Conservation (phyloP, 75 land plant genomes). For the Larix kaempferi region DNA sequence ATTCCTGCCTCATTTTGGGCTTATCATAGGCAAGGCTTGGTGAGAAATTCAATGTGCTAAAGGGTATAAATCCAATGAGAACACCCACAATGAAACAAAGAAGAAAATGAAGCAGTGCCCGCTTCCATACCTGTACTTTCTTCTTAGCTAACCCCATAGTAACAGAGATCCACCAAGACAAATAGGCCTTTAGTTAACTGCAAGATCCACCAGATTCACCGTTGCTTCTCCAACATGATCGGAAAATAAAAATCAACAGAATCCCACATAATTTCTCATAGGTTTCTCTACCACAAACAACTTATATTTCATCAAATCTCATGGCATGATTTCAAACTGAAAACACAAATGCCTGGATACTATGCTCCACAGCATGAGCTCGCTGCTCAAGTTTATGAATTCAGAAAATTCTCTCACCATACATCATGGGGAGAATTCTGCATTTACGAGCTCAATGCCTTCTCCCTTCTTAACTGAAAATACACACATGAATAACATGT, state of each 20-base stretch:
- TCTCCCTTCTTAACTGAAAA: not conserved
- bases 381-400: not conserved
- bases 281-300: not conserved
- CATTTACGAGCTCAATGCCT: not conserved
- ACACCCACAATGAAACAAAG: slow-evolving; percentile 62
- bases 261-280: not conserved
- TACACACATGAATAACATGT: not conserved
- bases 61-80: slow-evolving; percentile 61
- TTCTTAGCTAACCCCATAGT: slow-evolving; percentile 25
- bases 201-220: slow-evolving; percentile 1
- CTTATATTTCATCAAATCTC: not conserved
- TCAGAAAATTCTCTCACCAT: not conserved
- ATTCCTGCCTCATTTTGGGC: slow-evolving; percentile 10
- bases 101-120: slow-evolving; percentile 58
- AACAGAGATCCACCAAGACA: not conserved
- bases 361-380: not conserved
- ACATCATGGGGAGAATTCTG: not conserved
- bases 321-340: not conserved
- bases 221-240: not conserved
- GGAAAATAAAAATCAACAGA: not conserved
- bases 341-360: not conserved
- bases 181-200: not conserved
- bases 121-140: slow-evolving; percentile 53
- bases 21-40: not conserved
- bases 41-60: slow-evolving; percentile 13